Evolutionary conservation across 83 land plant genomes (phyloP).

Genomic region (Isoetes engelmannii): DNA sequence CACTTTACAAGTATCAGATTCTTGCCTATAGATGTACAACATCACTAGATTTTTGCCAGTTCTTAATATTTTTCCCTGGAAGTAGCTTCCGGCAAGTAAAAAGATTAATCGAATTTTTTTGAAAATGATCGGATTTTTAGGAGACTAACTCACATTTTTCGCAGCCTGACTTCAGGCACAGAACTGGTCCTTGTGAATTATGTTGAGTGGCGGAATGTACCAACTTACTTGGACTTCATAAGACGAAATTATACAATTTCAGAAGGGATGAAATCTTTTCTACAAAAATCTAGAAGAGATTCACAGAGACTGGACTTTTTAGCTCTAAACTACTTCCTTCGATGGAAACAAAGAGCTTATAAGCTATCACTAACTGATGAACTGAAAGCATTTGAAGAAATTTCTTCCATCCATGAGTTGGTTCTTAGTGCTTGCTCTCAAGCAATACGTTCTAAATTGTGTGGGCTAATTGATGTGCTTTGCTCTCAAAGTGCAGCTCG

Average conservation of each 20-base stretch:
- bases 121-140: no score
- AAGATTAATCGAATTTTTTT: no score
- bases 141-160: no score
- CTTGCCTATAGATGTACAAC: no score
- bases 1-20: no score
- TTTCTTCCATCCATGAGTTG: slow-evolving; percentile 93
- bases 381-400: slow-evolving; percentile 67
- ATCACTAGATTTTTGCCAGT: no score
- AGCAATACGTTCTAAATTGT: slow-evolving; percentile 80
- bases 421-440: slow-evolving; percentile 95
- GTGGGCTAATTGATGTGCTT: slow-evolving; percentile 76
- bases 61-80: no score
- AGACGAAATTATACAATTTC: slow-evolving; percentile 80
- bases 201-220: slow-evolving; percentile 90
- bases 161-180: no score
- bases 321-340: slow-evolving; percentile 74
- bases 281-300: slow-evolving; percentile 46
- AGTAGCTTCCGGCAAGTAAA: no score
- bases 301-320: slow-evolving; percentile 63
- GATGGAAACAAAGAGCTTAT: slow-evolving; percentile 73
- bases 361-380: slow-evolving; percentile 49
- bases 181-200: slow-evolving; percentile 83
- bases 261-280: slow-evolving; percentile 37
- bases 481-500: slow-evolving; percentile 76
- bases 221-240: slow-evolving; percentile 91